Evolutionary conservation across 164 flowering plant species (phyloP).

Genomic region (Vitis rupestris): DNA sequence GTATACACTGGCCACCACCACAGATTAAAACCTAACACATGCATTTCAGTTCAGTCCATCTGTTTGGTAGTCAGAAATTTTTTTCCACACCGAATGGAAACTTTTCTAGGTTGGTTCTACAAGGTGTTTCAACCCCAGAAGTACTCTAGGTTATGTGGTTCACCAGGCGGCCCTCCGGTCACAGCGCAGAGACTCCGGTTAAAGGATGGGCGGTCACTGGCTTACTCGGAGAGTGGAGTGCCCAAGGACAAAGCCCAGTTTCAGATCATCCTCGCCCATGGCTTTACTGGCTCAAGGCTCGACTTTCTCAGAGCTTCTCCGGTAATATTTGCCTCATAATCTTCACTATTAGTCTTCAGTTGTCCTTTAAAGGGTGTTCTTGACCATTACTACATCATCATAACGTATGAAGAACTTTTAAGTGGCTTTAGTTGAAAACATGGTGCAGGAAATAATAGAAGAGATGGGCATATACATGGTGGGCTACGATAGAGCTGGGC

Average conservation of each 20-base stretch:
- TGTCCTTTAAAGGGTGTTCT: too few species aligned
- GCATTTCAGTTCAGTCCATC: too few species aligned
- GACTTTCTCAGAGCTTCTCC: neutral
- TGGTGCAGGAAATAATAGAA: conserved; percentile 1
- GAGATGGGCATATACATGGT: conserved; percentile 3
- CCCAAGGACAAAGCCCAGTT: conserved; percentile 9
- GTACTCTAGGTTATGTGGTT: neutral
- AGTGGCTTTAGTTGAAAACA: too few species aligned
- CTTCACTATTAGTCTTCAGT: too few species aligned
- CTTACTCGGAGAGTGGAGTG: conserved; percentile 8
- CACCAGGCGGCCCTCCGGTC: conserved; percentile 7
- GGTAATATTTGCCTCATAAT: neutral
- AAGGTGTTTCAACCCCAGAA: neutral
- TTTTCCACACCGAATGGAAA: too few species aligned
- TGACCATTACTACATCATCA: too few species aligned
- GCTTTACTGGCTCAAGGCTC: conserved; percentile 8
- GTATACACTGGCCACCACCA: too few species aligned
- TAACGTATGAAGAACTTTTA: neutral
- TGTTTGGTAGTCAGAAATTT: too few species aligned
- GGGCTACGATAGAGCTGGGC: conserved; percentile 9
- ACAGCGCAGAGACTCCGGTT: conserved; percentile 3
- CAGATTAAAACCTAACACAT: too few species aligned
- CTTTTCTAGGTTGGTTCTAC: neutral
- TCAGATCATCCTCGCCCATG: conserved; percentile 14
- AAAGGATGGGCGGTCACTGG: conserved; percentile 3